Evolutionary conservation across 2,329 filamentous ascomycete genomes (phyloP).

Genomic region (Immersiporthe knoxdaviesiana): DNA sequence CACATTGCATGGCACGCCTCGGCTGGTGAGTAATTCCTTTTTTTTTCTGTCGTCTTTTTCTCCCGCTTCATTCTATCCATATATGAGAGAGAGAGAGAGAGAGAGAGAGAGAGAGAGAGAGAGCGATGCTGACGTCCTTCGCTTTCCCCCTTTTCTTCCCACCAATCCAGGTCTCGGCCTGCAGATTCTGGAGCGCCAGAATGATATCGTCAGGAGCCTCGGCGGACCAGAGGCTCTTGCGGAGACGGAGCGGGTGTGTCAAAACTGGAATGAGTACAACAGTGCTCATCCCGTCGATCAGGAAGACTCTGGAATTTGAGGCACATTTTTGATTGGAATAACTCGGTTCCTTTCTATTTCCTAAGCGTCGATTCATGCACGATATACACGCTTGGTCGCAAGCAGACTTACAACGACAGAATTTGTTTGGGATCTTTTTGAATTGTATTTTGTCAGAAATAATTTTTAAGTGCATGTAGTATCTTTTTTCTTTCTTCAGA

Average conservation of each 20-base stretch:
- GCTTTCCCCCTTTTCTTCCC: neutral
- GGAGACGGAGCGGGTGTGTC: constrained; percentile 25
- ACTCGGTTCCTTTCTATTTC: no score
- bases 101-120: no score
- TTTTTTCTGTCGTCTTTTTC: neutral
- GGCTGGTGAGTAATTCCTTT: constrained; percentile 16
- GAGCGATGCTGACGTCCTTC: neutral
- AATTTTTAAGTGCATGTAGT: no score
- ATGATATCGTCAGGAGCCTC: constrained; percentile 18
- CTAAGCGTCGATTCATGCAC: neutral
- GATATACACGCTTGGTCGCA: neutral
- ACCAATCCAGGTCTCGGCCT: constrained; percentile 19
- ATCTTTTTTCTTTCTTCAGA: no score
- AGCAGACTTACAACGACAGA: neutral
- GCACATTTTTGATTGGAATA: neutral
- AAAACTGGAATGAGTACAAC: constrained; percentile 25
- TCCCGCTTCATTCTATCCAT: neutral
- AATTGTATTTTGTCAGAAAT: neutral
- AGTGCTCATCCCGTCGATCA: constrained; percentile 19
- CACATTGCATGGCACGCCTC: constrained; percentile 50
- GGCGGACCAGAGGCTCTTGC: constrained; percentile 20
- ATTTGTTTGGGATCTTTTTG: neutral
- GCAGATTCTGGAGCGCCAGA: constrained; percentile 24
- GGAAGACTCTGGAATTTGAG: constrained; percentile 29
- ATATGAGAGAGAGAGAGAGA: no score